phyloP scores from a whole-genome alignment of 2,329 filamentous ascomycete species.

The Sclerotinia nivalis region DNA sequence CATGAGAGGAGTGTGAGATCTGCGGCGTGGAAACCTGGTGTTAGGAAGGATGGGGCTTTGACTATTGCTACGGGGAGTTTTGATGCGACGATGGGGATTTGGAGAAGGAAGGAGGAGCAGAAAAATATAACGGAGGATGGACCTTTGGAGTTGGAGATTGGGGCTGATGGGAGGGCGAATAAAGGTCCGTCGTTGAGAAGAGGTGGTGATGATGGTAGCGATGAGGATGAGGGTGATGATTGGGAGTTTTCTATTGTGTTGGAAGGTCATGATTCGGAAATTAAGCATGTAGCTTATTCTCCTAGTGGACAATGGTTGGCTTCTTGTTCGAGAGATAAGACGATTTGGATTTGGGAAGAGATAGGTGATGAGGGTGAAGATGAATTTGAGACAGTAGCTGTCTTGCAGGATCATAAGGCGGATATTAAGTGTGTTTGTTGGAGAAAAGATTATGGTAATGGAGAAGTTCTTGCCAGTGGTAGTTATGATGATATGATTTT shows the following conservation, averaged over 20 bases:
- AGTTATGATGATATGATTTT: conserved; percentile 93
- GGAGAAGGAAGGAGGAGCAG: conserved; percentile 59
- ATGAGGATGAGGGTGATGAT: conserved; percentile 64
- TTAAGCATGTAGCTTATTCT: conserved; percentile 77
- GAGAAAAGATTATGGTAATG: conserved; percentile 69
- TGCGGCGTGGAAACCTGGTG: conserved; percentile 81
- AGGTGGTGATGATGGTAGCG: conserved; percentile 41
- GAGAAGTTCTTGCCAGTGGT: conserved; percentile 80
- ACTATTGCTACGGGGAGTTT: conserved; percentile 92
- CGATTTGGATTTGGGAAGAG: conserved; percentile 98
- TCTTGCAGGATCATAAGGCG: conserved; percentile 89
- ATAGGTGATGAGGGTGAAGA: conserved; percentile 77
- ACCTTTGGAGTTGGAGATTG: conserved; percentile 49
- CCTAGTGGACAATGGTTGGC: conserved; percentile 77
- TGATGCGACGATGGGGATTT: conserved; percentile 85
- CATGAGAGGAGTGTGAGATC: conserved; percentile 89
- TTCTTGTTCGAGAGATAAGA: conserved; percentile 89
- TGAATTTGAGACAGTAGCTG: conserved; percentile 95
- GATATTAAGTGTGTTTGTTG: conserved; percentile 94
- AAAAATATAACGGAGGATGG: conserved; percentile 28
- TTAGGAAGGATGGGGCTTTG: conserved; percentile 59
- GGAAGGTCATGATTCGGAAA: conserved; percentile 93
- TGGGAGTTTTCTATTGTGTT: conserved; percentile 92
- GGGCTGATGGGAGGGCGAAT: conserved; percentile 25
- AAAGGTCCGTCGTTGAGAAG: conserved; percentile 33